Conservation (phyloP, 1,139 yeast genomes). For the Wickerhamomyces sp. region DNA sequence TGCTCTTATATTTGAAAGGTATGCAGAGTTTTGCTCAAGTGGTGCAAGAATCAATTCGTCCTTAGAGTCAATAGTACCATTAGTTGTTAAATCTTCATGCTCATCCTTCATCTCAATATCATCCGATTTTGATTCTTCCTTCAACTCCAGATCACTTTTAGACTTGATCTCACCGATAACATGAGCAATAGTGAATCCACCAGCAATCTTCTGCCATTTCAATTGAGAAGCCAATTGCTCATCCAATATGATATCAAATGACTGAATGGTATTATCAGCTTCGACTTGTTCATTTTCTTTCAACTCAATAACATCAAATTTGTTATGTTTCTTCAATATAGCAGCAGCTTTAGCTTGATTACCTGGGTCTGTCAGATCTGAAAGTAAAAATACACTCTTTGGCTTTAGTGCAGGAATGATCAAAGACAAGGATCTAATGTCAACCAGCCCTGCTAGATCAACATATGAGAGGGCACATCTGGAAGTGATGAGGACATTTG, state of each 20-base stretch:
- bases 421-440: conserved; percentile 73
- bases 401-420: conserved; percentile 81
- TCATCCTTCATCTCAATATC: background rate
- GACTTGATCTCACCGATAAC: conserved; percentile 66
- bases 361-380: conserved; percentile 37
- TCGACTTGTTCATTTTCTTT: conserved; percentile 39
- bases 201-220: conserved; percentile 82
- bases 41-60: conserved; percentile 21
- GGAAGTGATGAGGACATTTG: conserved; percentile 39
- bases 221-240: conserved; percentile 57
- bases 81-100: background rate
- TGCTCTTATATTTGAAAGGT: conserved; percentile 20
- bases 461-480: conserved; percentile 73
- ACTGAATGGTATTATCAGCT: conserved; percentile 58
- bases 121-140: background rate
- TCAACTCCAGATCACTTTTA: conserved; percentile 28
- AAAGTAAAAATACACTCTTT: conserved; percentile 56
- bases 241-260: conserved; percentile 70
- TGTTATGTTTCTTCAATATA: conserved; percentile 25
- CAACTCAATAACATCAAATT: conserved; percentile 31
- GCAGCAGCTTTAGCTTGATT: conserved; percentile 18
- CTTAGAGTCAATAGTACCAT: conserved; percentile 4
- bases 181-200: conserved; percentile 79
- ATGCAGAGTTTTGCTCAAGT: conserved; percentile 14
- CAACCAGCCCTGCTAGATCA: conserved; percentile 83